Base-by-base conservation (phyloP, 2,329 filamentous ascomycete genomes). In the Didymellaceae sp. region DNA sequence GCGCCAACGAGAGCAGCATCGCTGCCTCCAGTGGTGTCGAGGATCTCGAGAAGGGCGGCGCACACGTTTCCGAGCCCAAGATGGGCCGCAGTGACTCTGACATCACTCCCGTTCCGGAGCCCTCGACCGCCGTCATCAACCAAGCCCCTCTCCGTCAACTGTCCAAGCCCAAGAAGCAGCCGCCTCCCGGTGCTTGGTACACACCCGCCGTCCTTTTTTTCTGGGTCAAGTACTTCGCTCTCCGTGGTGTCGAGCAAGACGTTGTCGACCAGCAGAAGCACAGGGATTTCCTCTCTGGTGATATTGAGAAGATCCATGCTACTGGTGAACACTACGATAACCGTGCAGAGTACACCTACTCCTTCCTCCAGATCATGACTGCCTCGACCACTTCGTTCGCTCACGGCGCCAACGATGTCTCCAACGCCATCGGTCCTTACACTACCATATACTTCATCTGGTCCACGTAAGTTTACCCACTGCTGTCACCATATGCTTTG, bases 341-440 rank as follows among this genome's bases (percentile, higher is more conserved):
- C 71, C 79, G 81, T 55, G 76, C 77, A 22, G 78, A 80, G 60
- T 76, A 80, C 62, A 69, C 76, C 11, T 80, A 74, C 67, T 77
- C 76, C 1, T 80, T 69, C 57, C 56, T 70, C 4, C 70, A 72
- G 43, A 61, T 72, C 43, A 41, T 75, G 37, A 72, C 87, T 33
- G 87, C 87, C 51, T 86, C 85, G 72, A 89, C 86, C 30, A 85
- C 86, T 4, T 89, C 86, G 1, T 89, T 90, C 63, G 85, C 86
- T 1, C 87, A 88, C 71, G 86, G 86, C 16, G 85, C 86, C 58
- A 88, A 88, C 70, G 86, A 88, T 52, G 82, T 88, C 16, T 76
- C 81, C 57, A 88, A 83, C 63, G 83, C 58, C 11, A 61, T 67
- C 16, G 65, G 63, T 6, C 85, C 85, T 2, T 86, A 82, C 61